phyloP scores from a whole-genome alignment of 169 alveolate species.

The Cyclospora cayetanensis region DNA sequence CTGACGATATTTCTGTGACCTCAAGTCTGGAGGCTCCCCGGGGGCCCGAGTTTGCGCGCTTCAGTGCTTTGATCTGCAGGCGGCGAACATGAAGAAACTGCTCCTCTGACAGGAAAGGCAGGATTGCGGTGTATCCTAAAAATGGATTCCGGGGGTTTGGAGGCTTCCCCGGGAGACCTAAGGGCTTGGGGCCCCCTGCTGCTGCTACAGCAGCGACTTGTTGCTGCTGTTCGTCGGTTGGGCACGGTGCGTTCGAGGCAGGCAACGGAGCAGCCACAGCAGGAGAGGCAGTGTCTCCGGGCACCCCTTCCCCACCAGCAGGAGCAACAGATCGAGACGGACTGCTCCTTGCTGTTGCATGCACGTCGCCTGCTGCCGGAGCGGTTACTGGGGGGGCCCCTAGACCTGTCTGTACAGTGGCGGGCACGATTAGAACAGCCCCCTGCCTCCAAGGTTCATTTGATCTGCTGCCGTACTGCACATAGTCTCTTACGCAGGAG shows the following conservation, averaged over 20 bases:
- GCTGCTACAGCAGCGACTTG: not conserved
- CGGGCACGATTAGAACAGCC: not conserved
- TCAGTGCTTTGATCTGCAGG: constrained; percentile 45
- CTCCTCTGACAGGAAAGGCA: constrained; percentile 66
- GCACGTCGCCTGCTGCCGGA: not conserved
- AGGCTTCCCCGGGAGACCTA: constrained; percentile 18
- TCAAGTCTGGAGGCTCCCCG: too few species aligned
- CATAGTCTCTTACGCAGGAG: constrained; percentile 55
- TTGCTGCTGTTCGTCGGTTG: constrained; percentile 17
- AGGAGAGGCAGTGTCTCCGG: not conserved
- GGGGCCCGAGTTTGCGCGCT: too few species aligned
- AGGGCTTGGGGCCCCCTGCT: constrained; percentile 63
- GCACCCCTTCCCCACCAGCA: not conserved
- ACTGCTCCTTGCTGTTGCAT: not conserved
- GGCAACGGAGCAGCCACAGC: not conserved
- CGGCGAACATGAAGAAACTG: constrained; percentile 66
- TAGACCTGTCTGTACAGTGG: not conserved
- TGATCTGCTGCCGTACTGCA: constrained; percentile 66
- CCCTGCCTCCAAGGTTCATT: constrained; percentile 67
- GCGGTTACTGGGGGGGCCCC: too few species aligned
- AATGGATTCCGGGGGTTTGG: constrained; percentile 60
- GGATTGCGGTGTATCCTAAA: constrained; percentile 63
- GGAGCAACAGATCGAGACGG: not conserved
- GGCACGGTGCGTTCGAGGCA: not conserved
- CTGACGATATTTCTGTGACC: too few species aligned